A percentile compares a stretch with the other conserved stretches of the same genome.
These are phyloP conservation scores for Penicillium canescens DNA, from an alignment of 495 filamentous ascomycete genomes.

Conservation along the genomic window DNA sequence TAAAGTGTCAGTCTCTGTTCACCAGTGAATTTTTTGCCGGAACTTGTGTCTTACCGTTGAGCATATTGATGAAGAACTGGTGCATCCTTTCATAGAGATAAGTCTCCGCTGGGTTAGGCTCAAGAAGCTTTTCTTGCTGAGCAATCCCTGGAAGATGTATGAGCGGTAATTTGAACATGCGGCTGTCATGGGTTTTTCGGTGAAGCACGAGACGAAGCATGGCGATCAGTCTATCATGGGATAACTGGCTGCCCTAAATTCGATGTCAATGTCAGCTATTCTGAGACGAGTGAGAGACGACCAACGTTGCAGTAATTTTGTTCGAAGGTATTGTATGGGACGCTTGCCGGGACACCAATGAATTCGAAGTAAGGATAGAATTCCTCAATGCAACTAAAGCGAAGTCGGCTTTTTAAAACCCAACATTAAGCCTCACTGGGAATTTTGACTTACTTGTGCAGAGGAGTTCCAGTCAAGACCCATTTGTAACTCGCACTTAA, in stretches of 20 bases:
- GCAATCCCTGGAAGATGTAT: conserved; percentile 51
- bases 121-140: conserved; percentile 31
- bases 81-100: conserved; percentile 48
- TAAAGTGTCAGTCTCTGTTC: neutral
- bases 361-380: conserved; percentile 65
- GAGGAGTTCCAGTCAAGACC: conserved; percentile 62
- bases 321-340: conserved; percentile 44
- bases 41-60: conserved; percentile 28
- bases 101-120: conserved; percentile 50
- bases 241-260: conserved; percentile 10
- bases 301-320: conserved; percentile 44
- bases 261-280: conserved; percentile 18
- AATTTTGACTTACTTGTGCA: conserved; percentile 45
- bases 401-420: neutral
- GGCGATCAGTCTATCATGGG: conserved; percentile 28
- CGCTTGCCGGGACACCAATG: conserved; percentile 46
- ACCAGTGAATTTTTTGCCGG: neutral
- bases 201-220: conserved; percentile 50
- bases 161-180: conserved; percentile 55
- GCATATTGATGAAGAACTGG: conserved; percentile 28
- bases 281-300: neutral
- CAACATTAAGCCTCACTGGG: too few relatives aligned
- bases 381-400: conserved; percentile 37
- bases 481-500: conserved; percentile 57
- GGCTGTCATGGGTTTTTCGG: conserved; percentile 51